A percentile compares a stretch with the other conserved stretches of the same genome.
Evolutionary conservation across 2,329 filamentous ascomycete species (phyloP).

Genomic region (Microsporum audouinii): DNA sequence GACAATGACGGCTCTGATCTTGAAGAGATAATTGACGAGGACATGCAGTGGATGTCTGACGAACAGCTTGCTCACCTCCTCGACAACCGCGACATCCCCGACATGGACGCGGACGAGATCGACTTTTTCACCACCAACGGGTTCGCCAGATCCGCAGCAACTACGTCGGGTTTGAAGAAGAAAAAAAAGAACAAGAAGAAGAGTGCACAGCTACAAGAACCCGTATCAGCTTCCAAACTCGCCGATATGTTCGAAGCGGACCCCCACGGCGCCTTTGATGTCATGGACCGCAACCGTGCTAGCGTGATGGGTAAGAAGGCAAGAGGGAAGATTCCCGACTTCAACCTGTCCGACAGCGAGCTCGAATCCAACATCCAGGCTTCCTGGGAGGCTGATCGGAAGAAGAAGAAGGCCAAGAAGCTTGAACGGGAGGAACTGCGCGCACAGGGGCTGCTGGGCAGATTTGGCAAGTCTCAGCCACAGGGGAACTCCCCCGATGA

Average conservation of each 20-base stretch:
- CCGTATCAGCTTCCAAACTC: constrained; percentile 40
- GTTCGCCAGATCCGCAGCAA: neutral
- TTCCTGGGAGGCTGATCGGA: constrained; percentile 56
- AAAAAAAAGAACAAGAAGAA: neutral
- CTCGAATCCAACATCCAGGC: constrained; percentile 48
- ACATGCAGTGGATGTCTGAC: constrained; percentile 40
- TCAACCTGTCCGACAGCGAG: constrained; percentile 56
- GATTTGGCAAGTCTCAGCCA: constrained; percentile 59
- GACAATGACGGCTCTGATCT: constrained; percentile 24
- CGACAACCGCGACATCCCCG: constrained; percentile 52
- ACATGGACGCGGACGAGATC: constrained; percentile 48
- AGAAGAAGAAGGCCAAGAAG: constrained; percentile 61
- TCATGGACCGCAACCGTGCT: constrained; percentile 70
- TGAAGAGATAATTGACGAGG: constrained; percentile 22
- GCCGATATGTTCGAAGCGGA: constrained; percentile 49
- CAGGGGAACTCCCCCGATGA: constrained; percentile 59
- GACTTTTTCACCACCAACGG: constrained; percentile 39
- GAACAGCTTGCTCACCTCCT: constrained; percentile 52
- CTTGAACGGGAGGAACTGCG: constrained; percentile 58
- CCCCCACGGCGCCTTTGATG: constrained; percentile 60
- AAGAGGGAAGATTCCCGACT: constrained; percentile 44
- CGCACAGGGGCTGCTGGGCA: constrained; percentile 52
- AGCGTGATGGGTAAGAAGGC: constrained; percentile 56
- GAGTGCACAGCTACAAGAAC: neutral
- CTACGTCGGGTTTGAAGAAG: neutral